phyloP scores from a whole-genome alignment of 2,329 filamentous ascomycete species.

The Cercospora sesami region DNA sequence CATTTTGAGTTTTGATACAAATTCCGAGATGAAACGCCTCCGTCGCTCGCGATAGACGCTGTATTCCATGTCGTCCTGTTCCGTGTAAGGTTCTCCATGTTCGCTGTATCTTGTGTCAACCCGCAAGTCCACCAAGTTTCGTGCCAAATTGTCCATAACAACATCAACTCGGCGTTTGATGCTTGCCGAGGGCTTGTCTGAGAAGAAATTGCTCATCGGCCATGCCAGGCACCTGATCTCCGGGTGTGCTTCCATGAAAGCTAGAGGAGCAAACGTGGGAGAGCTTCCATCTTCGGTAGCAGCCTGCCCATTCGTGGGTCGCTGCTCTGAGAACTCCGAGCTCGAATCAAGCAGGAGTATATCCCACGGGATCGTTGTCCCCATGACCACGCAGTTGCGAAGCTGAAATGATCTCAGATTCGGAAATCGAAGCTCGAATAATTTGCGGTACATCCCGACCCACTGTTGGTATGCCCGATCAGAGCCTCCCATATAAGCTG shows the following conservation, averaged over 20 bases:
- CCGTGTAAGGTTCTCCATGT: constrained; percentile 29
- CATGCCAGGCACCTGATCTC: constrained; percentile 49
- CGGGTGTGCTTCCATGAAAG: constrained; percentile 48
- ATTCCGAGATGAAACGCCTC: constrained; percentile 45
- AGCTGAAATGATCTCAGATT: constrained; percentile 49
- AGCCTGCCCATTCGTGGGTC: background rate
- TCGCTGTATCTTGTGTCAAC: constrained; percentile 41
- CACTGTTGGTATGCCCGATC: background rate
- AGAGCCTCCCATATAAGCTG: background rate
- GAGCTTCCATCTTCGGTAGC: background rate
- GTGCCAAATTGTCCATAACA: constrained; percentile 44
- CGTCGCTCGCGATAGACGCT: constrained; percentile 24
- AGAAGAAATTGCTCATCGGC: constrained; percentile 51
- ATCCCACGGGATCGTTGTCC: constrained; percentile 40
- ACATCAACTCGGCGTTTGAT: constrained; percentile 25
- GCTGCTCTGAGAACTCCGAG: background rate
- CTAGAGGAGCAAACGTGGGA: constrained; percentile 30
- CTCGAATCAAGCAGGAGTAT: constrained; percentile 40
- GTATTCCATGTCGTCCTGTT: background rate
- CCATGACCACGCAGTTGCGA: constrained; percentile 45
- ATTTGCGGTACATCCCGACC: constrained; percentile 31
- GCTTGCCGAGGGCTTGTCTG: constrained; percentile 27
- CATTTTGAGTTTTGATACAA: constrained; percentile 45
- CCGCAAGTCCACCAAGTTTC: constrained; percentile 45
- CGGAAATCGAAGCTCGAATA: constrained; percentile 45